Percentiles rank a stretch among this genome's conserved stretches.
Conservation (phyloP, 1,284 basidiomycete genomes). For the Pseudozyma flocculosa region DNA sequence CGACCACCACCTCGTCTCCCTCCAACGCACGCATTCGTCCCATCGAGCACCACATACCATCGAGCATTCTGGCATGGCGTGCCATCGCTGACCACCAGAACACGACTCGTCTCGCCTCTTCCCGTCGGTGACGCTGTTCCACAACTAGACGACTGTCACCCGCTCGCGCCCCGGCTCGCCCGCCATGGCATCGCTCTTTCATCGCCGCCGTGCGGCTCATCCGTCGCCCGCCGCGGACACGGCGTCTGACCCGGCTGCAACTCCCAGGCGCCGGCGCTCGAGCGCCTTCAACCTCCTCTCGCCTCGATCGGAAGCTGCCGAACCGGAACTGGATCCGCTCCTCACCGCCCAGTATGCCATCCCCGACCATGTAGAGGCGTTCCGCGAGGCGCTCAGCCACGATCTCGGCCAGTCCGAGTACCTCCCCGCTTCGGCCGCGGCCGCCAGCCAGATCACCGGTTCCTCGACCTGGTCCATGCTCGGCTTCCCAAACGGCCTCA, state of each 20-base stretch:
- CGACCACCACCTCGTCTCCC: no score
- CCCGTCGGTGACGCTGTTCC: no score
- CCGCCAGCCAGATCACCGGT: conserved; percentile 22
- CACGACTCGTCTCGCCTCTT: no score
- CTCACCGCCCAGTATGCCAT: conserved; percentile 38
- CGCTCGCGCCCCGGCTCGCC: no score
- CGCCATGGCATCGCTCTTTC: conserved; percentile 27
- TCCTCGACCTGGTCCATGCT: conserved; percentile 29
- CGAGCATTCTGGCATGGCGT: no score
- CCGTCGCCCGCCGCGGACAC: conserved; percentile 1
- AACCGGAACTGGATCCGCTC: conserved; percentile 36
- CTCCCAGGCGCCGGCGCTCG: conserved; percentile 14
- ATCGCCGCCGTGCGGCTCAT: conserved; percentile 24
- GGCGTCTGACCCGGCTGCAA: conserved; percentile 9
- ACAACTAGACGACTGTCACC: no score
- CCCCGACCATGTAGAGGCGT: conserved; percentile 40
- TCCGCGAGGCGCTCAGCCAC: conserved; percentile 39
- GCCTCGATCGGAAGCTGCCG: conserved; percentile 15
- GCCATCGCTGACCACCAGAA: no score
- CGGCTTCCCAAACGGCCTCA: conserved; percentile 19
- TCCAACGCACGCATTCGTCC: no score
- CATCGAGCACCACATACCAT: no score
- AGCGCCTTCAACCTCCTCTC: conserved; percentile 31
- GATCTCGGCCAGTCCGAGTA: conserved; percentile 49
- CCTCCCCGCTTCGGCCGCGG: conserved; percentile 13